phyloP scores from a whole-genome alignment of 2,329 filamentous ascomycete genomes.

The Pseudogymnoascus sp. region DNA sequence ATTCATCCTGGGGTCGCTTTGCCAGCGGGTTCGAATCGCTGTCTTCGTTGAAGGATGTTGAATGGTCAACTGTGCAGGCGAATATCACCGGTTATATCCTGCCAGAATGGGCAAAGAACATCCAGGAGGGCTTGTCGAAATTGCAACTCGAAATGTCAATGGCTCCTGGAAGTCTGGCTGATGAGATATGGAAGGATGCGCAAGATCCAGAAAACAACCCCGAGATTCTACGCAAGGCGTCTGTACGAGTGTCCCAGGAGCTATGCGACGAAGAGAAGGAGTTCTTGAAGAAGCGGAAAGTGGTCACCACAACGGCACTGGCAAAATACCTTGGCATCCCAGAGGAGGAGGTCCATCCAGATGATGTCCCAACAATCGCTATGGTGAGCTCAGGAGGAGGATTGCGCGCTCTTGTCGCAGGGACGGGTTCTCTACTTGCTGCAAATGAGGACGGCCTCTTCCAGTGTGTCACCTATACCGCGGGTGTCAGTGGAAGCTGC shows the following conservation, averaged over 20 bases:
- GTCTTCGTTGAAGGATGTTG: slow-evolving; percentile 44
- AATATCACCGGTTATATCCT: slow-evolving; percentile 64
- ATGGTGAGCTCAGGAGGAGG: slow-evolving; percentile 93
- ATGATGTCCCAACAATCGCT: slow-evolving; percentile 88
- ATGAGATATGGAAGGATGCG: slow-evolving; percentile 90
- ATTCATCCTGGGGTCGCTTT: slow-evolving; percentile 27
- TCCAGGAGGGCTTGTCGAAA: slow-evolving; percentile 73
- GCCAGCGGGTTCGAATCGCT: slow-evolving; percentile 29
- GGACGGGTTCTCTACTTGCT: slow-evolving; percentile 78
- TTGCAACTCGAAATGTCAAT: slow-evolving; percentile 82
- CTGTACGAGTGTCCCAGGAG: slow-evolving; percentile 71
- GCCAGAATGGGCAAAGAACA: slow-evolving; percentile 71
- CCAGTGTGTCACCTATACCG: slow-evolving; percentile 90
- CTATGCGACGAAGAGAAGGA: slow-evolving; percentile 77
- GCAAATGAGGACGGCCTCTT: slow-evolving; percentile 81
- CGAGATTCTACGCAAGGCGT: slow-evolving; percentile 75
- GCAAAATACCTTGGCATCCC: slow-evolving; percentile 74
- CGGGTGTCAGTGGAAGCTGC: slow-evolving; percentile 91
- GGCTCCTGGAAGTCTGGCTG: slow-evolving; percentile 78
- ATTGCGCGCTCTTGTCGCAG: slow-evolving; percentile 80
- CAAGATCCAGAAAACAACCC: slow-evolving; percentile 77
- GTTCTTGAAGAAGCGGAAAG: slow-evolving; percentile 63
- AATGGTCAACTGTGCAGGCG: slow-evolving; percentile 49
- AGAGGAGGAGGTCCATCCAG: slow-evolving; percentile 76
- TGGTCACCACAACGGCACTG: slow-evolving; percentile 63